phyloP scores from a whole-genome alignment of 2,329 filamentous ascomycete species.

The Cercospora zeina region DNA sequence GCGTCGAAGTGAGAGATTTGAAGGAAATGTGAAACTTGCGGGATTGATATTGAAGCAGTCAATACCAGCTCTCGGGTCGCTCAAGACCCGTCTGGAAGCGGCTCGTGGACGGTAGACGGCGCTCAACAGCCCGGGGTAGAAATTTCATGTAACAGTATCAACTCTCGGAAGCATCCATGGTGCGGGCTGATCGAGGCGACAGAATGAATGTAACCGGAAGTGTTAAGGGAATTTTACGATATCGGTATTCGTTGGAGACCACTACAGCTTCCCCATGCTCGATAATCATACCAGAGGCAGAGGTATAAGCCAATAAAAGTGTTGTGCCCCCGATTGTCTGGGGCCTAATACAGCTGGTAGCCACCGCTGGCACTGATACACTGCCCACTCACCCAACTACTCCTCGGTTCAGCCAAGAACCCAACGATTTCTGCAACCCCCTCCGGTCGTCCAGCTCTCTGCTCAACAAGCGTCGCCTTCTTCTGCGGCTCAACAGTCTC shows the following conservation, averaged over 20 bases:
- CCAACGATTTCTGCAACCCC: slow-evolving; percentile 60
- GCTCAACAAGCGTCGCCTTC: slow-evolving; percentile 53
- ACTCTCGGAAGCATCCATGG: too few species aligned
- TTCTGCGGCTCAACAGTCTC: slow-evolving; percentile 54
- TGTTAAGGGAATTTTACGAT: too few species aligned
- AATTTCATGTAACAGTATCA: too few species aligned
- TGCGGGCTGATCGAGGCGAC: too few species aligned
- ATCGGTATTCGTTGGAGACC: too few species aligned
- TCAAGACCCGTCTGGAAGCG: neutral
- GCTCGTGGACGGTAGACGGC: neutral
- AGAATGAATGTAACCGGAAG: too few species aligned
- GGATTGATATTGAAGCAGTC: neutral
- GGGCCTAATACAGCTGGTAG: slow-evolving; percentile 30
- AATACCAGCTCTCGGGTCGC: neutral
- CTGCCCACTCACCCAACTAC: slow-evolving; percentile 51
- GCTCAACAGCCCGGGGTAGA: too few species aligned
- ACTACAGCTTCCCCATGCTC: too few species aligned
- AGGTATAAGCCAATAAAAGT: too few species aligned
- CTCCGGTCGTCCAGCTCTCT: slow-evolving; percentile 53
- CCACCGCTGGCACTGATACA: slow-evolving; percentile 58
- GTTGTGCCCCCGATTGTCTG: too few species aligned
- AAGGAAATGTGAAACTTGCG: neutral
- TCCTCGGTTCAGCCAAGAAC: slow-evolving; percentile 51
- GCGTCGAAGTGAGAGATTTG: neutral
- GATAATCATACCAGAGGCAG: too few species aligned